A percentile compares a stretch with the other conserved stretches of the same genome.
These are phyloP conservation scores for Zygosaccharomyces bailii DNA, from an alignment of 805 yeast genomes.

Conservation along the genomic window DNA sequence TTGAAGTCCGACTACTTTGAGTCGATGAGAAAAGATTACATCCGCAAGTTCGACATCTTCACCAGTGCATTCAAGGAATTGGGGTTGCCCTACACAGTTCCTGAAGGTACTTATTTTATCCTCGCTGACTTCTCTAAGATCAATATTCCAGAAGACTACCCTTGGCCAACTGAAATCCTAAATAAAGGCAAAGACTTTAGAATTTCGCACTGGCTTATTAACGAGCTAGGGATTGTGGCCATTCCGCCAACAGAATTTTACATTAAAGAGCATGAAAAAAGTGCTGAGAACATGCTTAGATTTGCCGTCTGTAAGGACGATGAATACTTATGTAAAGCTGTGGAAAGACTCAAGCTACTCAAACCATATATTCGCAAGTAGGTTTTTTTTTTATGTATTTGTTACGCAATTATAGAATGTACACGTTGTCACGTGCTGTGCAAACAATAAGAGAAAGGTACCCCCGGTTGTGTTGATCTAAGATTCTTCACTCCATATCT, in stretches of 20 bases:
- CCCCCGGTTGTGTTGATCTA: too few species aligned
- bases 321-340: conserved; percentile 74
- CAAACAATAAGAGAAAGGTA: too few species aligned
- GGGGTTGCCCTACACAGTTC: conserved; percentile 80
- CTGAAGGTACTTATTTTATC: conserved; percentile 93
- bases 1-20: conserved; percentile 62
- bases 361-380: conserved; percentile 51
- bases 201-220: conserved; percentile 88
- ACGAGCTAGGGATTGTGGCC: conserved; percentile 89
- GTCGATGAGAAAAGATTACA: conserved; percentile 62
- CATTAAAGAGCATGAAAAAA: conserved; percentile 61
- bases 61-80: conserved; percentile 79
- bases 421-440: not conserved
- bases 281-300: conserved; percentile 80
- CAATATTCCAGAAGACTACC: conserved; percentile 69
- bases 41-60: conserved; percentile 68
- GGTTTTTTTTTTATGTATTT: not conserved
- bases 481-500: too few species aligned
- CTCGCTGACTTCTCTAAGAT: conserved; percentile 84
- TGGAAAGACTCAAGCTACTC: conserved; percentile 63
- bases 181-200: conserved; percentile 79
- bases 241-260: conserved; percentile 98
- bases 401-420: not conserved
- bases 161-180: conserved; percentile 65
- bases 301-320: conserved; percentile 97